phyloP scores from a whole-genome alignment of 495 filamentous ascomycete species.

The Lichenothelia convexa region DNA sequence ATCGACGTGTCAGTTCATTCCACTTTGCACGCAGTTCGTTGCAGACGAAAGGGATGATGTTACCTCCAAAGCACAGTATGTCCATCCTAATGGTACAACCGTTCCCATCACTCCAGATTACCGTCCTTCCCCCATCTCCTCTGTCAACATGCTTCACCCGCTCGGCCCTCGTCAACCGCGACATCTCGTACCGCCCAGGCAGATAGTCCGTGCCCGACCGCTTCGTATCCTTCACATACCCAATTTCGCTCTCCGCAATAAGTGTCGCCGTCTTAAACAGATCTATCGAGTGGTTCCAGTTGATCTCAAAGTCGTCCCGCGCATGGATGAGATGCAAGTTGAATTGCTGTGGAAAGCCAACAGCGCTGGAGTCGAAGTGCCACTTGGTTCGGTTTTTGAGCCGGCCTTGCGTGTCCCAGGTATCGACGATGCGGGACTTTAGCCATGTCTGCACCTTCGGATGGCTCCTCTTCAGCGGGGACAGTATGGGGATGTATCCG shows the following conservation, averaged over 20 bases:
- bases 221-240: too few species aligned
- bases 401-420: constrained; percentile 35
- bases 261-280: too few species aligned
- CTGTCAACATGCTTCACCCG: constrained; percentile 1
- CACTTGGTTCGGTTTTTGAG: constrained; percentile 16
- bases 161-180: too few species aligned
- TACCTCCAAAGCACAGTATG: constrained; percentile 38
- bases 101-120: constrained; percentile 11
- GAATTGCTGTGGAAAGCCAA: constrained; percentile 16
- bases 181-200: too few species aligned
- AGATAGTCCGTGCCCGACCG: too few species aligned
- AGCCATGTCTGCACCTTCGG: constrained; percentile 29
- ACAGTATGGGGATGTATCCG: constrained; percentile 60
- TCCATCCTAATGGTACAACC: constrained; percentile 29
- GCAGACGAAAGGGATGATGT: constrained; percentile 9
- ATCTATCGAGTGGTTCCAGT: constrained; percentile 15
- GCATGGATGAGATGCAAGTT: constrained; percentile 18
- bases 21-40: neutral
- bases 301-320: constrained; percentile 18
- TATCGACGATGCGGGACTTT: constrained; percentile 32
- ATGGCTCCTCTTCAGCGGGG: constrained; percentile 47
- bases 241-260: too few species aligned
- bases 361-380: constrained; percentile 16
- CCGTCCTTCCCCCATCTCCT: constrained; percentile 11
- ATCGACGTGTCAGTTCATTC: neutral